Evolutionary conservation across 257 asterid species (phyloP).

Genomic region (Eustoma russellianum): DNA sequence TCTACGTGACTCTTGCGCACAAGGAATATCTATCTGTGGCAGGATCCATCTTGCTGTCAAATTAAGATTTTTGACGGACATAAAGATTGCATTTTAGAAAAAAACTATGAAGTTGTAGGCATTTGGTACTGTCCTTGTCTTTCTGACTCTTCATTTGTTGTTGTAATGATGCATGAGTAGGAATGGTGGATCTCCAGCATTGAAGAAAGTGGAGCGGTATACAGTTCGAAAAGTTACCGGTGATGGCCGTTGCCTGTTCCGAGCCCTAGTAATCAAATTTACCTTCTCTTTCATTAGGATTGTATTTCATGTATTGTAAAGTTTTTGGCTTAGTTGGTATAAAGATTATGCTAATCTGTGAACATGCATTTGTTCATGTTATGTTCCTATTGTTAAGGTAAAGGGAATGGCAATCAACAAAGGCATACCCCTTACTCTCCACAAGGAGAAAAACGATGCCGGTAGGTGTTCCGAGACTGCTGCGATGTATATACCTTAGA

Average conservation of each 20-base stretch:
- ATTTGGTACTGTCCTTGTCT: too few species aligned
- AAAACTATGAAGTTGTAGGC: too few species aligned
- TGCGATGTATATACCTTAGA: too few species aligned
- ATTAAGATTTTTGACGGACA: too few species aligned
- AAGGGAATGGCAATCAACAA: constrained; percentile 96
- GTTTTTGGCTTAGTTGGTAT: too few species aligned
- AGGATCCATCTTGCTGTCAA: too few species aligned
- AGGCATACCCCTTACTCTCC: constrained; percentile 46
- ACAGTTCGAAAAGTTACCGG: constrained; percentile 81
- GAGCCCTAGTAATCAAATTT: constrained; percentile 66
- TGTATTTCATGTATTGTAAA: background rate
- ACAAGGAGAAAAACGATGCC: constrained; percentile 82
- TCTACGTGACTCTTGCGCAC: too few species aligned
- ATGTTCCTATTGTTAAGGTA: constrained; percentile 48
- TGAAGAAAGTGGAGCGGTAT: constrained; percentile 63
- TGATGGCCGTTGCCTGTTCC: constrained; percentile 91
- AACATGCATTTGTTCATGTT: background rate
- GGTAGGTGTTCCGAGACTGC: constrained; percentile 29
- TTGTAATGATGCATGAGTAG: constrained; percentile 18
- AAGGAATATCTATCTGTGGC: too few species aligned
- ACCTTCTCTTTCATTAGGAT: background rate
- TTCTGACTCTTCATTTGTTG: too few species aligned
- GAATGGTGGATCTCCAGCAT: constrained; percentile 47
- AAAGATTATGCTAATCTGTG: too few species aligned
- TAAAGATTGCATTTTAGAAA: too few species aligned